Base-by-base conservation (phyloP, 352 stramenopile species). In the Pythium angustatum region DNA sequence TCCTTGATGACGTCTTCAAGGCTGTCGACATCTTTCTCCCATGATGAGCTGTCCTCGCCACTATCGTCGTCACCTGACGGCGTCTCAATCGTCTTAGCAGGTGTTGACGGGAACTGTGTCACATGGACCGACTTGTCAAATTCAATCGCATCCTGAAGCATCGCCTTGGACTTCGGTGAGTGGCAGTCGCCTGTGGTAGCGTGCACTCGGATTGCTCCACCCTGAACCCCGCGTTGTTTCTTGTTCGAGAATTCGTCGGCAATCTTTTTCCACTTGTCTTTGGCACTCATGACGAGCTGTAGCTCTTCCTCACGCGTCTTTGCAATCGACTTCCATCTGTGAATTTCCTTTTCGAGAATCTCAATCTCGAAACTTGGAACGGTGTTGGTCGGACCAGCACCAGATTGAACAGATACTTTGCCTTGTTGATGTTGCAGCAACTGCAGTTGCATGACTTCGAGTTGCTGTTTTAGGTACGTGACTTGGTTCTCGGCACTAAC, bases 401-500 rank as follows among this genome's bases (percentile, higher is more conserved):
- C 9, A n/a, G 14, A 14, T 26, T 8, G 22, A 6, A 53, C 22
- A 10, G 10, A 11, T 40, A 17, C 30, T 22, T 60, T 71, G 11
- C 26, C 68, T n/a, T 64, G 63, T 45, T 61, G 49, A 28, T 87
- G 69, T 47, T 90, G 78, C 24, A 85, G 30, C 15, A 94, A 59
- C 60, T 91, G 78, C 12, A 88, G 56, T 45, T 90, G 75, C 33
- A 90, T 53, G 33, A 90, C 59, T 48, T 85, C 81, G 21, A 94
- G 48, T 62, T 94, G 81, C 56, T 87, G 79, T 52, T 88, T 89
- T 9, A 93, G 68, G 38, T 76, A 80, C 6, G 38, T 33, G 11
- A 92, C 61, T 61, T 88, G 76, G 51, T 72, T 97, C 30, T 93
- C 84, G 24, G 95, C 86, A 57, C 96, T 98, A 22, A 91, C 78